Evolutionary conservation across 2,329 filamentous ascomycete species (phyloP).

Genomic region (Stachybotrys chlorohalonatus): DNA sequence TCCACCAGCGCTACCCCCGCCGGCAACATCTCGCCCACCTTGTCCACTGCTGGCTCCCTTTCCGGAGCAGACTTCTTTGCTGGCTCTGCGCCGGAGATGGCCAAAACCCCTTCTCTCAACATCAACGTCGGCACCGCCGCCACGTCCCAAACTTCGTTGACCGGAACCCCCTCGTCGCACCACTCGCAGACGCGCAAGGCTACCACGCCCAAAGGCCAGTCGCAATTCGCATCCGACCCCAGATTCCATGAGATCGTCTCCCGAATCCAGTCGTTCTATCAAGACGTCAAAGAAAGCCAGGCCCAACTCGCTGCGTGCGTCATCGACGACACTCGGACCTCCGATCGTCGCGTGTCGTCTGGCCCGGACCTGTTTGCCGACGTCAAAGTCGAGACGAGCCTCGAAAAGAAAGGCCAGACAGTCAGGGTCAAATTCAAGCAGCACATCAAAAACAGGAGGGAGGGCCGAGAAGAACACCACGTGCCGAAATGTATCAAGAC

Average conservation of each 20-base stretch:
- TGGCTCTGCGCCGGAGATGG: not conserved
- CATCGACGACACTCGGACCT: slow-evolving; percentile 30
- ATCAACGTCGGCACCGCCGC: slow-evolving; percentile 3
- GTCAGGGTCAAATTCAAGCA: slow-evolving; percentile 46
- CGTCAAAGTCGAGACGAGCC: slow-evolving; percentile 25
- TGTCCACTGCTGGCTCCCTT: not conserved
- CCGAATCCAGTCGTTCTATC: slow-evolving; percentile 28
- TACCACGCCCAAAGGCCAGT: slow-evolving; percentile 11
- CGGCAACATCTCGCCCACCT: not conserved
- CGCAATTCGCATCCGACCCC: slow-evolving; percentile 24
- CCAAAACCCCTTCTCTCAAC: not conserved
- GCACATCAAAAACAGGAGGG: slow-evolving; percentile 33
- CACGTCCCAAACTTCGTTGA: slow-evolving; percentile 14
- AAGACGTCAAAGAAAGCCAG: slow-evolving; percentile 36
- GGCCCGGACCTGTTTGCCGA: slow-evolving; percentile 39
- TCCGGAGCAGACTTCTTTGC: not conserved
- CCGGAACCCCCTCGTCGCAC: slow-evolving; percentile 11
- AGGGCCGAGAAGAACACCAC: slow-evolving; percentile 32
- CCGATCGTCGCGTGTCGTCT: slow-evolving; percentile 28
- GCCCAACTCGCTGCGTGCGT: slow-evolving; percentile 34
- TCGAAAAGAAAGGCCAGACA: slow-evolving; percentile 25
- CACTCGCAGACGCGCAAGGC: slow-evolving; percentile 4
- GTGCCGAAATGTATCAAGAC: slow-evolving; percentile 38
- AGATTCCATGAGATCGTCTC: slow-evolving; percentile 32
- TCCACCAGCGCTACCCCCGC: slow-evolving; percentile 2